A percentile compares a stretch with the other conserved stretches of the same genome.
phyloP scores from a whole-genome alignment of 805 yeast species.

The Tetrapisispora phaffii region DNA sequence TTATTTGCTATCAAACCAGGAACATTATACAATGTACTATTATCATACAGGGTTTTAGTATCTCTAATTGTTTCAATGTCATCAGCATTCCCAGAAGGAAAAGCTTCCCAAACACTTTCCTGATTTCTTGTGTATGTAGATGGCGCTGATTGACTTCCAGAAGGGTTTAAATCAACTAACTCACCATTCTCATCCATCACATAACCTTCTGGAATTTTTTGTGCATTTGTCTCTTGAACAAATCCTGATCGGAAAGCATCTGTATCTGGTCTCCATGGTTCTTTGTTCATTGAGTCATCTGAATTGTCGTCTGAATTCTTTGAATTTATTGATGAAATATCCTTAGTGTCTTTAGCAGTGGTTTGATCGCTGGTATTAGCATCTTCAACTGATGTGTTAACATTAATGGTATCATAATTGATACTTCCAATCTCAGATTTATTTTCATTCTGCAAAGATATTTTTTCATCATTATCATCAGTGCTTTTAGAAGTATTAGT shows the following conservation, averaged over 20 bases:
- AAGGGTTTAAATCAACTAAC: conserved; percentile 24
- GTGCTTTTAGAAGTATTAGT: neutral
- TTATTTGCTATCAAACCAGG: conserved; percentile 26
- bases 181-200: conserved; percentile 28
- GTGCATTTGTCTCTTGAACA: conserved; percentile 32
- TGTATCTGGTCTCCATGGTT: conserved; percentile 50
- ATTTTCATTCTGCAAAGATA: neutral
- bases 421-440: neutral
- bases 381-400: neutral
- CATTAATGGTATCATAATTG: neutral
- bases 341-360: neutral
- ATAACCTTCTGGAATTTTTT: conserved; percentile 28
- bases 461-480: conserved; percentile 5
- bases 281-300: conserved; percentile 9
- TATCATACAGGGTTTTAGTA: conserved; percentile 29
- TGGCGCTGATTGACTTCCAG: conserved; percentile 13
- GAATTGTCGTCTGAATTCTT: neutral
- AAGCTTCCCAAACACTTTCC: conserved; percentile 30
- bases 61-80: conserved; percentile 28
- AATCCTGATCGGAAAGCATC: conserved; percentile 30
- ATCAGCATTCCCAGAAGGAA: conserved; percentile 20
- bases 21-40: conserved; percentile 29
- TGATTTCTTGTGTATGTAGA: conserved; percentile 25
- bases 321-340: neutral
- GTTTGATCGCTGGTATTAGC: neutral